phyloP scores from a whole-genome alignment of 306 rosid species.

The Ochetophila trinervis region DNA sequence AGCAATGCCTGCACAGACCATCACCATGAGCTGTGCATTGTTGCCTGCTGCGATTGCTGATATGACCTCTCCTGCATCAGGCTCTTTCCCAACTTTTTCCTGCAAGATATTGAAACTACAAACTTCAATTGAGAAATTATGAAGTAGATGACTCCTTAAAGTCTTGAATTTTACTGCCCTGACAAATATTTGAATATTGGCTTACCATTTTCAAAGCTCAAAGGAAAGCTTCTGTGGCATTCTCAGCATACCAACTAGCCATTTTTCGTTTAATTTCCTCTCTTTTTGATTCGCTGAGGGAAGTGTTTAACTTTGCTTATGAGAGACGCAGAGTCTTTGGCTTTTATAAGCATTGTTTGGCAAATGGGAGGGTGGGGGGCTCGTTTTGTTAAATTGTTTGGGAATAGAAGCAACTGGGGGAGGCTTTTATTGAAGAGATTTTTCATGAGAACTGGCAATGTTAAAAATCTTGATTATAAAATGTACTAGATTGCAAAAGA shows the following conservation, averaged over 20 bases:
- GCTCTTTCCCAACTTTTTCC: conserved; percentile 41
- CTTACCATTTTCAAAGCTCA: conserved; percentile 45
- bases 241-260: conserved; percentile 54
- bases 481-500: background rate
- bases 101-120: conserved; percentile 6
- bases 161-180: too few relatives aligned
- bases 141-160: background rate
- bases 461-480: background rate
- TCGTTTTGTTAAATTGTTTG: conserved; percentile 3
- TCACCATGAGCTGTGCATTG: conserved; percentile 40
- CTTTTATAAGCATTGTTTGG: conserved; percentile 15
- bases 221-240: conserved; percentile 54
- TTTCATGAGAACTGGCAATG: conserved; percentile 13
- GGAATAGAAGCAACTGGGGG: conserved; percentile 35
- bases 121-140: background rate
- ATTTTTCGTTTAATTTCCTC: conserved; percentile 1
- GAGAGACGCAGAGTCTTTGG: conserved; percentile 11
- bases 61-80: conserved; percentile 45
- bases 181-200: background rate
- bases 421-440: conserved; percentile 25
- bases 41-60: conserved; percentile 51
- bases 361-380: background rate
- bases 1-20: conserved; percentile 13
- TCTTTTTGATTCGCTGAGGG: background rate
- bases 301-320: conserved; percentile 11